A percentile compares a stretch with the other conserved stretches of the same genome.
phyloP scores from a whole-genome alignment of 164 flowering plant genomes.

The Aristolochia fimbriata region DNA sequence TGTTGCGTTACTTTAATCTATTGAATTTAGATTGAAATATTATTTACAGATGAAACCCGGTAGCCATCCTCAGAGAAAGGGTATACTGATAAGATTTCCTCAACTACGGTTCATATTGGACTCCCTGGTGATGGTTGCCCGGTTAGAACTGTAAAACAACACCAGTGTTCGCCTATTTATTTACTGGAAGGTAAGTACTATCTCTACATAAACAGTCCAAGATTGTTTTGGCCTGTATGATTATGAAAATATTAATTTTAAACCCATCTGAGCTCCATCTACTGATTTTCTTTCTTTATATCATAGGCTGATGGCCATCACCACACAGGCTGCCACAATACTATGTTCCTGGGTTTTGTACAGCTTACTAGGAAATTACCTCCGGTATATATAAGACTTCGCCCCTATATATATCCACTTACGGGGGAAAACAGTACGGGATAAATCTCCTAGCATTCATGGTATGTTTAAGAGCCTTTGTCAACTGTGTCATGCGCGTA shows the following conservation, averaged over 20 bases:
- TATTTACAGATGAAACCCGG: conserved; percentile 1
- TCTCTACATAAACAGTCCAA: too few relatives aligned
- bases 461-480: too few relatives aligned
- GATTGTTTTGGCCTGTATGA: too few relatives aligned
- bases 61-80: not conserved
- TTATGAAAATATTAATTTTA: too few relatives aligned
- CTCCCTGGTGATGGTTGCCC: conserved; percentile 3
- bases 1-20: not conserved
- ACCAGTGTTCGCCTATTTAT: not conserved
- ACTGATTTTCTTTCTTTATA: not conserved
- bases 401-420: not conserved
- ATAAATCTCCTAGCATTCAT: too few relatives aligned
- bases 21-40: not conserved
- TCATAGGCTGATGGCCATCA: not conserved
- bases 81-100: too few relatives aligned
- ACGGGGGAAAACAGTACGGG: too few relatives aligned
- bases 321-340: not conserved
- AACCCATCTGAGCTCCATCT: too few relatives aligned
- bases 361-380: not conserved
- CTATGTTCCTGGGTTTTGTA: not conserved
- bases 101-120: not conserved
- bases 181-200: not conserved
- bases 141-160: not conserved
- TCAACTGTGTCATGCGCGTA: too few relatives aligned
- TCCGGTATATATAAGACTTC: not conserved